Percentiles rank a stretch among this genome's conserved stretches.
Evolutionary conservation across 768 basidiomycete genomes (phyloP).

Genomic region (Dentipellis fragilis): DNA sequence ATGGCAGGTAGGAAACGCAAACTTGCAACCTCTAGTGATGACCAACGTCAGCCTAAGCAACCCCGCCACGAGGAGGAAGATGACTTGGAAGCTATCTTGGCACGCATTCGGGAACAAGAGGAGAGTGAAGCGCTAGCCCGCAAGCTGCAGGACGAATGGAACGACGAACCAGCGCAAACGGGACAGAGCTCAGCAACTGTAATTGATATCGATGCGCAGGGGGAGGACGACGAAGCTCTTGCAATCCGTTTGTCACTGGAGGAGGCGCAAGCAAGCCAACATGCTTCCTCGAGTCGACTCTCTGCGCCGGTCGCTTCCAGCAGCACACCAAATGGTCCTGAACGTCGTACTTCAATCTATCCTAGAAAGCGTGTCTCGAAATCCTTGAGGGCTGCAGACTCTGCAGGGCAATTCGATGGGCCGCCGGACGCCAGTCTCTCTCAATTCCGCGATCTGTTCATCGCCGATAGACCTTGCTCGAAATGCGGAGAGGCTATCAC

Average conservation of each 20-base stretch:
- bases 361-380: not conserved
- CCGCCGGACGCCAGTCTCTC: conserved; percentile 14
- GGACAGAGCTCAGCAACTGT: not conserved
- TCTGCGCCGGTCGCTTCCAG: not conserved
- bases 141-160: conserved; percentile 25
- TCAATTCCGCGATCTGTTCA: conserved; percentile 27
- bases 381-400: not conserved
- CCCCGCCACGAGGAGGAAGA: conserved; percentile 24
- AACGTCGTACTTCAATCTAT: not conserved
- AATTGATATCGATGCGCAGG: not conserved
- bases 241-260: not conserved
- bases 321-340: not conserved
- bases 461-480: conserved; percentile 24
- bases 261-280: not conserved
- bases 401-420: not conserved
- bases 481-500: conserved; percentile 26
- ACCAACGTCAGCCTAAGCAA: not conserved
- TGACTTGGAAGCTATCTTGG: conserved; percentile 29
- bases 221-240: not conserved
- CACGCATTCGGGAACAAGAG: conserved; percentile 32
- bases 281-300: not conserved
- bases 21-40: not conserved
- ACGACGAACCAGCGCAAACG: conserved; percentile 8
- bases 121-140: conserved; percentile 31
- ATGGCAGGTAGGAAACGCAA: not conserved